A percentile compares a stretch with the other conserved stretches of the same genome.
Evolutionary conservation across 1,284 basidiomycete species (phyloP).

Genomic region (Ustilago trichophora): DNA sequence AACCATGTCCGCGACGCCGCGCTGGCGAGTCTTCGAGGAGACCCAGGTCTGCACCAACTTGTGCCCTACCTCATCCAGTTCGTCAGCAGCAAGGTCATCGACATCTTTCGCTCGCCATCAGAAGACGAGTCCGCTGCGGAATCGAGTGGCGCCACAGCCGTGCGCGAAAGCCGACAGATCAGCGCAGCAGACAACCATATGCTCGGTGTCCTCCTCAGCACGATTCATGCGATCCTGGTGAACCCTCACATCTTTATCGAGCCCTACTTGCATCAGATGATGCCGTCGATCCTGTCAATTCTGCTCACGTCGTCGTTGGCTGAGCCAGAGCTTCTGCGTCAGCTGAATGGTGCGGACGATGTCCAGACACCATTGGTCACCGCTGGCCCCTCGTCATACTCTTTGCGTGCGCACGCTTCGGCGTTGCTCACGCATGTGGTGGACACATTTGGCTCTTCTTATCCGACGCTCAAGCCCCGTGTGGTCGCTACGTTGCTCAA

Average conservation of each 20-base stretch:
- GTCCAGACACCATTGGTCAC: conserved; percentile 32
- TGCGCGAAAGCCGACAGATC: conserved; percentile 30
- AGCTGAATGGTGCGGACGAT: conserved; percentile 18
- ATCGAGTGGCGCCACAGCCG: conserved; percentile 12
- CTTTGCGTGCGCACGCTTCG: conserved; percentile 66
- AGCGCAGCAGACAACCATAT: conserved; percentile 44
- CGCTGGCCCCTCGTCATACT: conserved; percentile 28
- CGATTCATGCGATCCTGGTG: conserved; percentile 57
- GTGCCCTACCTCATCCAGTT: conserved; percentile 94
- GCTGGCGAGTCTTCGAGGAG: conserved; percentile 83
- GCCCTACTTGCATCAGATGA: conserved; percentile 92
- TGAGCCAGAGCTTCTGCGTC: conserved; percentile 34
- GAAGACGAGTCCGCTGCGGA: conserved; percentile 12
- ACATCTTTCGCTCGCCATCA: conserved; percentile 64
- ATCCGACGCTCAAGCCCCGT: conserved; percentile 84
- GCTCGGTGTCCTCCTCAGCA: conserved; percentile 57
- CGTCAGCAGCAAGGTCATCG: conserved; percentile 78
- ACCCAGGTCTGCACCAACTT: conserved; percentile 92
- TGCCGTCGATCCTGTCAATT: conserved; percentile 89
- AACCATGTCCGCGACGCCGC: conserved; percentile 74
- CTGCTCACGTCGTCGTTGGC: conserved; percentile 83
- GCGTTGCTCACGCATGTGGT: conserved; percentile 81
- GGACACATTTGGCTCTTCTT: conserved; percentile 72
- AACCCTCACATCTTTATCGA: conserved; percentile 92
- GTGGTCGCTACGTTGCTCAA: conserved; percentile 91